phyloP scores from a whole-genome alignment of 2,329 filamentous ascomycete species.

The Aspergillus novofumigatus region DNA sequence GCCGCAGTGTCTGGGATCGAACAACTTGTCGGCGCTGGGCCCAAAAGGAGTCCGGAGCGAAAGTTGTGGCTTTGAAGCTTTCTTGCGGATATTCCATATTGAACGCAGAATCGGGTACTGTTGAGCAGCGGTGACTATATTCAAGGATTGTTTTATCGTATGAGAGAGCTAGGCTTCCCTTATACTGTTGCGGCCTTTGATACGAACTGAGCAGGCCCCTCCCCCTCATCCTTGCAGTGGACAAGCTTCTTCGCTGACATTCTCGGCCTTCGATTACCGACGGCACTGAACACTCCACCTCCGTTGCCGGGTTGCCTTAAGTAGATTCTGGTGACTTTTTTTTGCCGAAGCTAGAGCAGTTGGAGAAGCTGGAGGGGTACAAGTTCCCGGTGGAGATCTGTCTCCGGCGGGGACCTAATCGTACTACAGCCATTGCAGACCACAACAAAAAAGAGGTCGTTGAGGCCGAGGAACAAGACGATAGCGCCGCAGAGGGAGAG shows the following conservation, averaged over 20 bases:
- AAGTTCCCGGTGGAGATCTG: neutral
- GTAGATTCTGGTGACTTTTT: neutral
- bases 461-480: no score
- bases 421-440: neutral
- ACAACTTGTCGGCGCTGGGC: constrained; percentile 39
- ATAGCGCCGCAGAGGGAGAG: no score
- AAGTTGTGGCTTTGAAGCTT: constrained; percentile 34
- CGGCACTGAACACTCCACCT: neutral
- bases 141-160: neutral
- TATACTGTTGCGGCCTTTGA: neutral
- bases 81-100: constrained; percentile 42
- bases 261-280: neutral
- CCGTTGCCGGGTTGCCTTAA: neutral
- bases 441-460: no score
- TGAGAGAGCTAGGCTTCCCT: neutral
- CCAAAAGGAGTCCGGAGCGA: constrained; percentile 31
- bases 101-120: neutral
- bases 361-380: neutral
- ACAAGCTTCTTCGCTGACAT: neutral
- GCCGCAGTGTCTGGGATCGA: constrained; percentile 44
- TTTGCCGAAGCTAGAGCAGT: neutral
- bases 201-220: neutral
- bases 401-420: neutral
- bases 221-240: neutral
- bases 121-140: neutral